phyloP scores from a whole-genome alignment of 169 alveolate genomes.

The Cryptosporidium sp. region DNA sequence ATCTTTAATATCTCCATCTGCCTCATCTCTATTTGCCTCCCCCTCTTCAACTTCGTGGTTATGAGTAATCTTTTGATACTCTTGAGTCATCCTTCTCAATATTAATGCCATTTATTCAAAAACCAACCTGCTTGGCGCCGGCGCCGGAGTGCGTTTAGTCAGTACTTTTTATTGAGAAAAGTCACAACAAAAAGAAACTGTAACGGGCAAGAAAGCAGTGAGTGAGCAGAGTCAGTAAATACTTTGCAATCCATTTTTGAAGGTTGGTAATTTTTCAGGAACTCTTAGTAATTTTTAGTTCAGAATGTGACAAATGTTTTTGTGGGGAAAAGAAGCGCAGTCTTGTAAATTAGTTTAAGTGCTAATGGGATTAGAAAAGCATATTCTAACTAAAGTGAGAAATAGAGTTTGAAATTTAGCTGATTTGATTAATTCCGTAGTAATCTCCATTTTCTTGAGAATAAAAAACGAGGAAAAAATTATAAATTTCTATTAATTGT shows the following conservation, averaged over 20 bases:
- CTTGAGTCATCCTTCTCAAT: background rate
- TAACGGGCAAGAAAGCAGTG: too few species aligned
- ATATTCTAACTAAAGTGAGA: background rate
- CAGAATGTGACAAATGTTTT: background rate
- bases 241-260: too few species aligned
- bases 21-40: background rate
- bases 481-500: slow-evolving; percentile 6
- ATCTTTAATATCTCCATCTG: background rate
- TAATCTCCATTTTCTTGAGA: background rate
- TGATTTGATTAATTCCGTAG: background rate
- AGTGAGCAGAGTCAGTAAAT: background rate
- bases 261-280: background rate
- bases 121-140: background rate
- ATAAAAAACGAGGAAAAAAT: background rate
- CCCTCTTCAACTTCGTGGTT: background rate
- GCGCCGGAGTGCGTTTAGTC: background rate
- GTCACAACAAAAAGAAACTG: background rate
- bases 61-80: background rate
- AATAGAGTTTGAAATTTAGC: background rate
- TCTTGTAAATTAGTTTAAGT: background rate
- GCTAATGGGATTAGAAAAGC: background rate
- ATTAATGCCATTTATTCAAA: background rate
- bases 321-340: slow-evolving; percentile 24
- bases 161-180: background rate
- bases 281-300: background rate